Evolutionary conservation across 179 eudicot species (phyloP), one percentile per base, ranked within the genome.

Genomic region (Silene coronaria): DNA sequence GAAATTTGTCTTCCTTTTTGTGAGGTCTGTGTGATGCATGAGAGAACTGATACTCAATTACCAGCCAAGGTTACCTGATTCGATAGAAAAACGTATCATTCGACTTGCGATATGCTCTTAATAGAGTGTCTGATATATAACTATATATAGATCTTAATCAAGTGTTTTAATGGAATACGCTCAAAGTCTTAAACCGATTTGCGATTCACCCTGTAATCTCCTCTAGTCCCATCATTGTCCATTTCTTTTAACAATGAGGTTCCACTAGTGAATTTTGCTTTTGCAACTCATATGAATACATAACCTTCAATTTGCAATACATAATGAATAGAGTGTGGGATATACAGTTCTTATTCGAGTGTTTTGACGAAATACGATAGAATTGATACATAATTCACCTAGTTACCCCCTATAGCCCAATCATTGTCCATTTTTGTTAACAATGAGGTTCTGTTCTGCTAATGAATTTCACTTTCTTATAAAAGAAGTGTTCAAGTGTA

Each of bases 361-460:
- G 8, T 45, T 11, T 45, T 11, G 51, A 45, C 12, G 51, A 16
- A 45, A 45, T 45, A 12, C 14, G 48, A 9, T 10, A 14, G 16
- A 45, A 11, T 16, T 45, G 51, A 14, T 53, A 4, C 59, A 16
- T 53, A n/a, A 53, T 53, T 53, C 59, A 53, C 59, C 59, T 53
- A 53, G 21, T 53, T 53, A 53, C 59, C 17, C 10, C 6, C 22
- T 53, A 21, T 17, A 53, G 59, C 59, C 21, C 19, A 53, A 53
- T 16, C 21, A 53, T 17, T 53, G 21, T 70, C 58, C 14, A 11
- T 68, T 68, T 68, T 28, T 58, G 24, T 27, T 36, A 23, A n/a
- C 55, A 59, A 24, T 22, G 69, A 30, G 75, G 67, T 69, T 68
- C 70, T 45, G 51, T 45, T 45, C 51, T 46, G 62, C 53, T 23